Base-by-base conservation (phyloP, 345 rosid species). In the Mangifera indica region DNA sequence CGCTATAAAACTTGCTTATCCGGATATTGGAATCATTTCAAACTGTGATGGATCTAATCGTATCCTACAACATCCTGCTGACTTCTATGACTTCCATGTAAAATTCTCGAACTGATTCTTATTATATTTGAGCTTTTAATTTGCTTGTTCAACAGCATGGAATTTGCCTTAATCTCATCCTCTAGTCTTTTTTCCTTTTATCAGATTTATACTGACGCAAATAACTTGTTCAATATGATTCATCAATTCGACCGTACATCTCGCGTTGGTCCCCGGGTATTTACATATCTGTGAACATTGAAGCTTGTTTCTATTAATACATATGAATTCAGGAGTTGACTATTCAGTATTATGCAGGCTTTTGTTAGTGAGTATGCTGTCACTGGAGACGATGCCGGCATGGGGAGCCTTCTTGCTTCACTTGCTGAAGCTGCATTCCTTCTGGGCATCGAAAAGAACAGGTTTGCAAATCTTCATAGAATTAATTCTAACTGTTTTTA, bases 351-450 rank as follows among this genome's bases (percentile, higher is more conserved):
- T 53, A 77, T 77, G 44, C 82, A 95, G 99, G 99, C 92, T 67
- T 95, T 95, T 79, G 94, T 91, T 37, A 95, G 99, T 60, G 97
- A 95, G 77, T 95, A 95, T 82, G 99, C 96, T 37, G 99, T 95
- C 69, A 87, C 87, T 5, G 93, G 91, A 63, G 81, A 84, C 66
- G 99, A 95, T 78, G 98, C 96, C 32, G 99, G 98, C 67, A 84
- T 77, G 13, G 98, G 98, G 78, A 95, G 90, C 78, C 90, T 92
- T 67, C 85, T 89, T 54, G 99, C 99, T 5, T 89, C 86, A 61
- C 92, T 95, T 70, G 99, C 88, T 69, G 99, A 92, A 81, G 98
- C 96, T 64, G 98, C 80, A 4, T 92, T 92, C 80, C 94, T 93
- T 70, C 83, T 95, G 61, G 98, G 99, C 48, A 81, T 95, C 29